Conservation (phyloP, 2,329 filamentous ascomycete genomes). For the Penicillium sp. region DNA sequence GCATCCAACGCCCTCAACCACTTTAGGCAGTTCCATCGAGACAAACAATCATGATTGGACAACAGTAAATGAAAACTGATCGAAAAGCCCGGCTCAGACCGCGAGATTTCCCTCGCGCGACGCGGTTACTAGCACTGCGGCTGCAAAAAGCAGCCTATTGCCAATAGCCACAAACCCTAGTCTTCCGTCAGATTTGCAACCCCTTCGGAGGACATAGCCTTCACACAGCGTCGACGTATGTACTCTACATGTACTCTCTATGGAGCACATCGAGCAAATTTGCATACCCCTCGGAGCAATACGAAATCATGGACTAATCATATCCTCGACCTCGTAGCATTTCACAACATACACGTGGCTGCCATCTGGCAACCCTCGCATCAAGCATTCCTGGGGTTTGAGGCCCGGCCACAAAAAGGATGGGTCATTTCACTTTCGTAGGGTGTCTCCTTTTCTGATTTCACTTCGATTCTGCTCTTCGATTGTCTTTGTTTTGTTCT, state of each 20-base stretch:
- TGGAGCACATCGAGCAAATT: no score
- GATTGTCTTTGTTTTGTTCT: not conserved
- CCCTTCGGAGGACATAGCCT: no score
- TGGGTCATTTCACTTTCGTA: conserved; percentile 9
- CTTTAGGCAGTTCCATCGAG: conserved; percentile 12
- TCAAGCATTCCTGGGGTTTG: conserved; percentile 19
- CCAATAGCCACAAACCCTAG: conserved; percentile 14
- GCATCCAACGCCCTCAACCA: conserved; percentile 7
- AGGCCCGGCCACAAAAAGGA: conserved; percentile 5
- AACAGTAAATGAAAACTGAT: not conserved
- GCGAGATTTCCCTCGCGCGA: not conserved
- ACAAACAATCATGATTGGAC: not conserved
- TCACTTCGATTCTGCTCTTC: not conserved
- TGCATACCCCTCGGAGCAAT: not conserved
- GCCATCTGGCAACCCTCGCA: conserved; percentile 29
- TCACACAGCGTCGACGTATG: no score
- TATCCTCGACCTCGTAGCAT: conserved; percentile 3
- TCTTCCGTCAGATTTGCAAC: not conserved
- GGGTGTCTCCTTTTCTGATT: conserved; percentile 11
- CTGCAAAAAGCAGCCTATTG: conserved; percentile 12
- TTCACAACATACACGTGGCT: conserved; percentile 25
- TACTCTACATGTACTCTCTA: no score
- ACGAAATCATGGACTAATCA: not conserved
- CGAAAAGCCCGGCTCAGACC: not conserved
- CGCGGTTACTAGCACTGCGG: not conserved